A percentile compares a stretch with the other conserved stretches of the same genome.
Conservation (phyloP, 2,329 filamentous ascomycete species). For the Pleoardoris graminearum region DNA sequence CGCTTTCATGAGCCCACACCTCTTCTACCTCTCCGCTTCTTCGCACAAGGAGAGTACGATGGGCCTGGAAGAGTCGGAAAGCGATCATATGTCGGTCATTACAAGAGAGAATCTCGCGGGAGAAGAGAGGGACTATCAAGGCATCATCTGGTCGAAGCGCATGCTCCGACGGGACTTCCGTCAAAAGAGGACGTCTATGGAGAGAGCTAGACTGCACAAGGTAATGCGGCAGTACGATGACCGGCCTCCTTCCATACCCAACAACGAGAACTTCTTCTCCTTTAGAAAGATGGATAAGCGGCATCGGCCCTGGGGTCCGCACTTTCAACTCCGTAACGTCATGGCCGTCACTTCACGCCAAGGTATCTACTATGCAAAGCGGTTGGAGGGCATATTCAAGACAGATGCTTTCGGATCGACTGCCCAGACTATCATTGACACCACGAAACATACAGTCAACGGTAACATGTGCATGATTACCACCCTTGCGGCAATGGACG, state of each 20-base stretch:
- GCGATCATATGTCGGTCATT: slow-evolving; percentile 19
- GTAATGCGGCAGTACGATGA: slow-evolving; percentile 18
- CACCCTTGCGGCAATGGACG: slow-evolving; percentile 55
- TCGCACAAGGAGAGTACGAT: neutral
- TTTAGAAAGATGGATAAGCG: slow-evolving; percentile 55
- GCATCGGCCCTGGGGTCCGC: slow-evolving; percentile 56
- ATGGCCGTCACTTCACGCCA: slow-evolving; percentile 59
- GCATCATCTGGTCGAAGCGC: slow-evolving; percentile 43
- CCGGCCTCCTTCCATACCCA: slow-evolving; percentile 34
- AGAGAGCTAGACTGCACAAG: slow-evolving; percentile 25
- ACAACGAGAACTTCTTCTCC: slow-evolving; percentile 52
- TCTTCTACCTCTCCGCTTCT: neutral
- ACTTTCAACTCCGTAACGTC: slow-evolving; percentile 64
- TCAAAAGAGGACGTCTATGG: slow-evolving; percentile 27
- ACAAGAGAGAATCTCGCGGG: slow-evolving; percentile 37
- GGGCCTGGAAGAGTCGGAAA: neutral
- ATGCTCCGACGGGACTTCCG: slow-evolving; percentile 32
- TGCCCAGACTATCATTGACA: slow-evolving; percentile 53
- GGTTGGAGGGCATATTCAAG: slow-evolving; percentile 50
- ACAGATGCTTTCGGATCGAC: slow-evolving; percentile 53
- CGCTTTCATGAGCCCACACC: slow-evolving; percentile 28
- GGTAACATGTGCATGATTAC: slow-evolving; percentile 53
- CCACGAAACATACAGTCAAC: slow-evolving; percentile 48
- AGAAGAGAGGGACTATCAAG: slow-evolving; percentile 44
- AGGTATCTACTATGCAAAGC: slow-evolving; percentile 58